Conservation (phyloP, 345 rosid genomes). For the Gossypium mustelinum region DNA sequence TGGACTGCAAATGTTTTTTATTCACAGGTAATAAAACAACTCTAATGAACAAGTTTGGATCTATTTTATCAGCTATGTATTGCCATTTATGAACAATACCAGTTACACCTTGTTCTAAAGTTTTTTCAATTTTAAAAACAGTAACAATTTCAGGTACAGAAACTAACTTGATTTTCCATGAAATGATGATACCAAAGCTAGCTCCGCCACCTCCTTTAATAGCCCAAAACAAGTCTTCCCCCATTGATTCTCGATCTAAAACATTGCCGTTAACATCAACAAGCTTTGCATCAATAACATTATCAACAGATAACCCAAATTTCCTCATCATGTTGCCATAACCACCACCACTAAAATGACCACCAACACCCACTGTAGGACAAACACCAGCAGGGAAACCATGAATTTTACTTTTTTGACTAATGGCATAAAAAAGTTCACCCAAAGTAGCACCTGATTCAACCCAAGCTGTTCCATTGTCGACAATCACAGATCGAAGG, state of each 20-base stretch:
- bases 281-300: constrained; percentile 35
- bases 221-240: constrained; percentile 54
- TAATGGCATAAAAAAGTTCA: constrained; percentile 31
- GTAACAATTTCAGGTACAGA: constrained; percentile 34
- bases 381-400: constrained; percentile 47
- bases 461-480: constrained; percentile 34
- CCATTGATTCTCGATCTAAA: constrained; percentile 39
- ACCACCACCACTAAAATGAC: constrained; percentile 36
- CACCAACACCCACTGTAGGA: constrained; percentile 38
- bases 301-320: constrained; percentile 34
- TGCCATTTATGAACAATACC: constrained; percentile 36
- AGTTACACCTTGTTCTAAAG: constrained; percentile 28
- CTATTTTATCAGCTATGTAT: constrained; percentile 25
- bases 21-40: constrained; percentile 14
- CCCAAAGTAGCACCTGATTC: constrained; percentile 40
- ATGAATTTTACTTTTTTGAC: constrained; percentile 22
- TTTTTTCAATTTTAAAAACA: constrained; percentile 28
- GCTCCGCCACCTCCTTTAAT: constrained; percentile 45
- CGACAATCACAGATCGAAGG: constrained; percentile 21
- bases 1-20: constrained; percentile 2
- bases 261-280: constrained; percentile 35
- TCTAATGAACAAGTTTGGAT: constrained; percentile 36
- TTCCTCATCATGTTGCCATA: constrained; percentile 44
- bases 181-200: constrained; percentile 40
- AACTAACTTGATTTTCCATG: constrained; percentile 40